Conservation (phyloP, 2,329 filamentous ascomycete species). For the Raffaelea arxii region DNA sequence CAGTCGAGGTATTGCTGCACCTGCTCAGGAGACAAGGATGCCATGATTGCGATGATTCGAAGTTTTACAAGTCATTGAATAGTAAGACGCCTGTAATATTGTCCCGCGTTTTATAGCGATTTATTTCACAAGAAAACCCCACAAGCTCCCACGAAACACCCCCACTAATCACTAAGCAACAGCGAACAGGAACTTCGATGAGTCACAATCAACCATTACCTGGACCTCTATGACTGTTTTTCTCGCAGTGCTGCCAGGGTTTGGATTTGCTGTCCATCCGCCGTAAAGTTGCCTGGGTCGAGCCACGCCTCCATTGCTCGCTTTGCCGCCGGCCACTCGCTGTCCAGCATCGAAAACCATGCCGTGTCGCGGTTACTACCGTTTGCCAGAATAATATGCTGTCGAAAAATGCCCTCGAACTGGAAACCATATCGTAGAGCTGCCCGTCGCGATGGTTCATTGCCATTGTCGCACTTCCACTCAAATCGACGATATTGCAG, state of each 20-base stretch:
- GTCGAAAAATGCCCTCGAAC: not conserved
- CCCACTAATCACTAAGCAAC: too few species aligned
- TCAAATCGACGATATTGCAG: not conserved
- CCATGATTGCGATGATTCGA: too few species aligned
- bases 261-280: not conserved
- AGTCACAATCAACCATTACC: too few species aligned
- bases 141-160: too few species aligned
- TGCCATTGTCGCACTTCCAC: not conserved
- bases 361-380: not conserved
- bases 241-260: not conserved
- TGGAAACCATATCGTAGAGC: not conserved
- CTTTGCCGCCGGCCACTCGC: not conserved
- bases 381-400: not conserved
- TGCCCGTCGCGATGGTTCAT: not conserved
- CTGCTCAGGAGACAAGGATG: conserved; percentile 5
- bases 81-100: too few species aligned
- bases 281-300: not conserved
- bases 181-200: too few species aligned
- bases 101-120: too few species aligned
- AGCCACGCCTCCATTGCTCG: not conserved
- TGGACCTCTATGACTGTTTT: too few species aligned
- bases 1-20: conserved; percentile 15
- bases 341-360: not conserved
- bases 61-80: too few species aligned
- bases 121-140: too few species aligned